Evolutionary conservation across 2,329 filamentous ascomycete species (phyloP), one percentile per base, ranked within the genome.

Genomic region (Fusarium papillatum): DNA sequence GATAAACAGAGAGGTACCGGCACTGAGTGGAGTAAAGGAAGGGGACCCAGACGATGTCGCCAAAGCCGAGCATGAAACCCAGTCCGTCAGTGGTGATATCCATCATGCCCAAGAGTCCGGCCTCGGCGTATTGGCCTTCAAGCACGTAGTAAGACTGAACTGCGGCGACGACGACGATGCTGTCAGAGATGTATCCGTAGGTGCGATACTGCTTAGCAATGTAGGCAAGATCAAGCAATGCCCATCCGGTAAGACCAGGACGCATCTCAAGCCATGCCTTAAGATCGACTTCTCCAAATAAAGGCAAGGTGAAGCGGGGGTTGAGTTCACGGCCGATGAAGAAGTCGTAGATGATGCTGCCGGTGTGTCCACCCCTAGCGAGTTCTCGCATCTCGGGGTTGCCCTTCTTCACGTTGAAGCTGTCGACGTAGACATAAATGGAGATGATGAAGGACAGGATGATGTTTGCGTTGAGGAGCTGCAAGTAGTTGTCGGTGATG

Each of bases 311-410:
- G 68, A 97, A 83, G 55, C 95, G 94, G 4, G 96, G 96, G 85
- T 98, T 98, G 68, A 98, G 92, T 82, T 98, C 96, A 24, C 96
- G 94, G n/a, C 96, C 96, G 74, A 98, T 98, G 84, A 95, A 98
- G 90, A 95, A 98, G 84, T 98, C 96, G 84, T 98, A 98, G 38
- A 98, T 87, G 71, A 95, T 86, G 83, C 95, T 98, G 64, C 95
- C 95, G 1, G 91, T 93, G 78, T 93, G 90, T 11, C 95, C 95
- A 34, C 95, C 95, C 8, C 89, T 89, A 1, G 95, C 95, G 5
- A 98, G 88, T 81, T 97, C 93, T 48, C 95, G 94, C 70, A 91
- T 84, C 26, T 93, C 88, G 0, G 88, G 85, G 81, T 97, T 95
- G 46, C 91, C 91, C 24, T 91, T 85, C 81, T 93, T 93, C 74